A percentile compares a stretch with the other conserved stretches of the same genome.
Evolutionary conservation across 2,329 filamentous ascomycete species (phyloP).

Genomic region (Penicillium expansum): DNA sequence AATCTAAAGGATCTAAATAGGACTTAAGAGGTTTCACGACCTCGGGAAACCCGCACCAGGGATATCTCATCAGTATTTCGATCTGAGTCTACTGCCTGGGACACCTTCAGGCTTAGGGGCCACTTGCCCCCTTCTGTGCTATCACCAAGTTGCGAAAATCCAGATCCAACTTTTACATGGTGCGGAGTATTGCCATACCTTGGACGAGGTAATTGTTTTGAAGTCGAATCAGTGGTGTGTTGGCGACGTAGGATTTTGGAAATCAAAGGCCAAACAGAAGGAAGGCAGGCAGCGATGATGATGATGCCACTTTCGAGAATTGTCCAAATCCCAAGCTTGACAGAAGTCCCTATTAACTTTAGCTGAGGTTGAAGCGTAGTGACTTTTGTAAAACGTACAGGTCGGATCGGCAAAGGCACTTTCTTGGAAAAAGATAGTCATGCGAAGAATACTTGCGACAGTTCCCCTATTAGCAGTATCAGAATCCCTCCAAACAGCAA

Average conservation of each 20-base stretch:
- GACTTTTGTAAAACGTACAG: background rate
- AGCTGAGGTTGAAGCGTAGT: background rate
- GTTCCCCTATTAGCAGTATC: background rate
- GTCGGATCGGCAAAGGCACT: background rate
- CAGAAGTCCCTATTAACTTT: background rate
- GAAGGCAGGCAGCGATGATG: background rate
- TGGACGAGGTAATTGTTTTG: background rate
- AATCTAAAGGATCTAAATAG: no score
- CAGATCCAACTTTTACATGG: background rate
- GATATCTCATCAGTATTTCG: background rate
- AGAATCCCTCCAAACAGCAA: background rate
- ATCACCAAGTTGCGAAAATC: background rate
- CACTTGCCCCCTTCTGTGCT: background rate
- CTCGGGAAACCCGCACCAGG: background rate
- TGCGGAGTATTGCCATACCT: background rate
- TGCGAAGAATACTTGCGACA: background rate
- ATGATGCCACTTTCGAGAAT: background rate
- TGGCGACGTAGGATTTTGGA: background rate
- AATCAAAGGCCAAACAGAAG: background rate
- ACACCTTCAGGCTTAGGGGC: background rate
- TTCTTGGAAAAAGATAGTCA: background rate
- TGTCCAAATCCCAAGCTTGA: background rate
- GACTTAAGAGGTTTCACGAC: background rate
- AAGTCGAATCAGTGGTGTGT: background rate
- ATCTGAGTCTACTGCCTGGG: background rate